These are phyloP conservation scores for Petunia hybrid DNA, from an alignment of 305 asterid species.

Conservation along the genomic window DNA sequence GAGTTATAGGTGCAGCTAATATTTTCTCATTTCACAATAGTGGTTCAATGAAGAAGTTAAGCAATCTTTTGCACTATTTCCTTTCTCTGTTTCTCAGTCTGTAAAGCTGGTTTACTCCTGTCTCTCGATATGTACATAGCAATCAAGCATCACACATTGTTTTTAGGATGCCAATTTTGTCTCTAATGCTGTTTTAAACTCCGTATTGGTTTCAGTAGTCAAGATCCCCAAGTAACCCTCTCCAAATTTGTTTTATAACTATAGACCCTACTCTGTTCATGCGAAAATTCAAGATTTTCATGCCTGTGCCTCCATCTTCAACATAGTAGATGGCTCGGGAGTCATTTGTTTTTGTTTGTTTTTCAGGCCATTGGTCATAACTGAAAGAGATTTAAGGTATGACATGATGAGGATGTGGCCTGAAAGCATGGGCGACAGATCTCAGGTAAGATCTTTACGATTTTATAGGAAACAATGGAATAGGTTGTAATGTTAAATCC, in stretches of 20 bases:
- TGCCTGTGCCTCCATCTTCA: not conserved
- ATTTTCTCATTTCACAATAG: not conserved
- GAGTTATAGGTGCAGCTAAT: not conserved
- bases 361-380: conserved; percentile 49
- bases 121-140: not conserved
- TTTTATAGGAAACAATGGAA: not conserved
- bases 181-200: not conserved
- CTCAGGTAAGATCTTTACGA: conserved; percentile 37
- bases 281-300: conserved; percentile 20
- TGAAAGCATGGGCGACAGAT: conserved; percentile 27
- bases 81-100: conserved; percentile 17
- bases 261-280: not conserved
- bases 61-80: not conserved
- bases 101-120: not conserved
- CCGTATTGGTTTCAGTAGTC: not conserved
- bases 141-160: not conserved
- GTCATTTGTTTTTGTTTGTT: not conserved
- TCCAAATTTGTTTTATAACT: conserved; percentile 1
- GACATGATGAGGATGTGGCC: conserved; percentile 25
- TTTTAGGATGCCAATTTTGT: not conserved
- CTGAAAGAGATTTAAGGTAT: conserved; percentile 33
- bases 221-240: conserved; percentile 6
- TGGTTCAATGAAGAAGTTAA: conserved; percentile 3
- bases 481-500: not conserved
- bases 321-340: not conserved